Conservation (phyloP, 2,329 filamentous ascomycete genomes). For the Nothomitra cinnamomea region DNA sequence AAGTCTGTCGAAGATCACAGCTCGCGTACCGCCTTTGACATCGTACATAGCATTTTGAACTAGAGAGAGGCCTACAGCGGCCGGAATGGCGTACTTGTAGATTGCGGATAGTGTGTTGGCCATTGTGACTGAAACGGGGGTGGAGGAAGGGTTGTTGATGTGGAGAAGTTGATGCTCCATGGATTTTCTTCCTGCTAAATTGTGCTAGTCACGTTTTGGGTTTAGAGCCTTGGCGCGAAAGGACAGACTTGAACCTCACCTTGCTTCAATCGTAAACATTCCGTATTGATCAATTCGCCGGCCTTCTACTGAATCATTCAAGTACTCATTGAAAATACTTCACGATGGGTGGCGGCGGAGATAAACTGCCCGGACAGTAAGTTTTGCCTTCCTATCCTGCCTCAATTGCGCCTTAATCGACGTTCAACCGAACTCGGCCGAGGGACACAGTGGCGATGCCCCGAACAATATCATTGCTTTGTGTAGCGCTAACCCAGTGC, state of each 20-base stretch:
- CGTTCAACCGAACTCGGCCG: slow-evolving; percentile 16
- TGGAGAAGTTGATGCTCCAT: neutral
- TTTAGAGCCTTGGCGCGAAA: neutral
- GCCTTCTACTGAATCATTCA: neutral
- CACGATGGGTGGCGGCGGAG: slow-evolving; percentile 19
- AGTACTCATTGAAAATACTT: neutral
- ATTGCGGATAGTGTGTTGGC: slow-evolving; percentile 39
- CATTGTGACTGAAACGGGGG: slow-evolving; percentile 19
- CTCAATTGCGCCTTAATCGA: neutral
- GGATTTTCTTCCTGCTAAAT: neutral
- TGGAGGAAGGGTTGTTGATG: slow-evolving; percentile 10
- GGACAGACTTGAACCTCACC: slow-evolving; percentile 1
- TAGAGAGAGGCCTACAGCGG: slow-evolving; percentile 48
- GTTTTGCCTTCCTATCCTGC: slow-evolving; percentile 5
- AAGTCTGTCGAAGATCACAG: slow-evolving; percentile 94
- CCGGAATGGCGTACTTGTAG: slow-evolving; percentile 57
- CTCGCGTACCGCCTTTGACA: slow-evolving; percentile 83
- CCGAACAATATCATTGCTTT: neutral
- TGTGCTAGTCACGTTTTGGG: neutral
- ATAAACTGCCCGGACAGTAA: slow-evolving; percentile 23
- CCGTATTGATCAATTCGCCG: neutral
- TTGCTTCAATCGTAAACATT: neutral
- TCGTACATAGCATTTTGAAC: slow-evolving; percentile 81
- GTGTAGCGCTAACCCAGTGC: neutral
- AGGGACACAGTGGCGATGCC: too few species aligned